Evolutionary conservation across 352 stramenopile species (phyloP), one percentile per base, ranked within the genome.

Genomic region (Phytophthora cactorum): DNA sequence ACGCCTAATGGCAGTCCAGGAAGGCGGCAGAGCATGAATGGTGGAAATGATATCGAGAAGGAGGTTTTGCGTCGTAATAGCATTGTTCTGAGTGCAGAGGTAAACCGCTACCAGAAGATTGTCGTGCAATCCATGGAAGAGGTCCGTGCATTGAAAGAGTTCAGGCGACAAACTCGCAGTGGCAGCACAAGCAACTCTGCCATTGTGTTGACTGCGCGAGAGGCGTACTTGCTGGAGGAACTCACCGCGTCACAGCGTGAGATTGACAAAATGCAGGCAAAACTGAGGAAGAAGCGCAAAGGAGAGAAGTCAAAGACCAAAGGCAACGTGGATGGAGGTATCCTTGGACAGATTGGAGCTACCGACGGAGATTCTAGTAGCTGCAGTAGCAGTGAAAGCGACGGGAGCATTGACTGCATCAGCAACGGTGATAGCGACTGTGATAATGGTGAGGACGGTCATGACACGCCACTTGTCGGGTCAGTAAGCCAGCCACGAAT

Each of bases 81-180:
- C 54, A 62, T 77, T 17, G 63, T 59, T 52, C 47, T 82, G 8
- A 73, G 55, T 11, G 67, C 74, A 15, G 74, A 82, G 41, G 66
- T 82, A 5, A 74, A 79, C 39, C 72, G 75, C 36, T 82, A 82
- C 28, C 70, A 76, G 29, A 72, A 82, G 34, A 65, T 82, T 38
- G 74, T 82, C 1, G 70, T 79, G 31, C 70, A 82, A 11, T 82
- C 74, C 7, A 72, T 79, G 55, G 70, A 79, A 32, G 74, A 82
- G 45, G 72, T 82, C 2, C 62, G 63, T 3, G 57, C 67, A 5
- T 54, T 82, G 12, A 78, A 78, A 54, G 74, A 79, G 54, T 75
- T 70, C 1, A 66, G 60, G n/a, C 66, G 67, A 12, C 63, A 52
- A 7, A 82, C 63, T 63, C 68, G 68, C 15, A 72, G 61, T 27